phyloP scores from a whole-genome alignment of 805 yeast genomes.

The Kodamaea laetipori region DNA sequence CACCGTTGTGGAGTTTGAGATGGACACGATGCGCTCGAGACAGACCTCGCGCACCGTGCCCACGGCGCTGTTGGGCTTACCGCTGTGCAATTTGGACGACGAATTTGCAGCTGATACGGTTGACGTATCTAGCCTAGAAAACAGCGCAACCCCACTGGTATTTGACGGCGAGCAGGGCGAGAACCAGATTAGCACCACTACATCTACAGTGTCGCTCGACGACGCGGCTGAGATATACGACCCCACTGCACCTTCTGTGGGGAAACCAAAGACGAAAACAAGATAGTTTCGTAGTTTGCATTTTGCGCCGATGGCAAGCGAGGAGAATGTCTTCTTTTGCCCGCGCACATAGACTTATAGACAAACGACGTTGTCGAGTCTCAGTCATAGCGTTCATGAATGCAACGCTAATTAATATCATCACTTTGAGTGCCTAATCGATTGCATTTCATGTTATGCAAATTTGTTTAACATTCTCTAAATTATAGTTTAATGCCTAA shows the following conservation, averaged over 20 bases:
- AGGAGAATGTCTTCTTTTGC: conserved; percentile 5
- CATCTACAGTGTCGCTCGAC: conserved; percentile 40
- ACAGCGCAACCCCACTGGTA: conserved; percentile 42
- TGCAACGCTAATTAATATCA: too few relatives aligned
- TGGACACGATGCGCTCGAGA: conserved; percentile 30
- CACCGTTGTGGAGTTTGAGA: conserved; percentile 20
- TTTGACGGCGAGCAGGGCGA: conserved; percentile 31
- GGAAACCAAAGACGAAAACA: conserved; percentile 3
- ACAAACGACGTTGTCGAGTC: background rate
- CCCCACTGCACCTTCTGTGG: background rate
- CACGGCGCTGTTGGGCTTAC: conserved; percentile 13
- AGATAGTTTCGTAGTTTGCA: background rate
- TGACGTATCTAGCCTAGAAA: conserved; percentile 30
- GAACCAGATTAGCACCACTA: conserved; percentile 31
- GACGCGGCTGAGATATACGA: conserved; percentile 20
- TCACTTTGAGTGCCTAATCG: too few relatives aligned
- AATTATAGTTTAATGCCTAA: too few relatives aligned
- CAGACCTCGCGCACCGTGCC: conserved; percentile 24
- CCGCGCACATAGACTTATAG: conserved; percentile 1
- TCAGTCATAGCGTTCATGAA: background rate
- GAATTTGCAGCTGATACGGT: conserved; percentile 12
- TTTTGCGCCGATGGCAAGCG: conserved; percentile 8
- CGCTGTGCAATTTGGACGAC: conserved; percentile 16
- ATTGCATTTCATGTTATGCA: too few relatives aligned
- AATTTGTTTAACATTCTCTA: too few relatives aligned